Evolutionary conservation across 2,329 filamentous ascomycete species (phyloP).

Genomic region (Ophiostoma australiae): DNA sequence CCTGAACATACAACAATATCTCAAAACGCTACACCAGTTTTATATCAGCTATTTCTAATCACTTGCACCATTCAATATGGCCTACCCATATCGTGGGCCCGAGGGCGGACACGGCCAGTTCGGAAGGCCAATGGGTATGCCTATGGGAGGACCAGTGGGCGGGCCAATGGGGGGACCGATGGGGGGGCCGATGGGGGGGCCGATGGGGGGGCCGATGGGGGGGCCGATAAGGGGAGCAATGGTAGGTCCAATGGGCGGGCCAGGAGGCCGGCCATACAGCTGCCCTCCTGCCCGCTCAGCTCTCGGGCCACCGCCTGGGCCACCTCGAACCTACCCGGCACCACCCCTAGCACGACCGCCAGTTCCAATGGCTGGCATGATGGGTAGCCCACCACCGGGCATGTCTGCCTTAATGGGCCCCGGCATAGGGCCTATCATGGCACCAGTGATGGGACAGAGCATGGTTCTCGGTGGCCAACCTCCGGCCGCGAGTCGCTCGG

Average conservation of each 20-base stretch:
- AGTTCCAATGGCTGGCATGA: neutral
- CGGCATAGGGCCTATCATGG: neutral
- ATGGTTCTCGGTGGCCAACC: neutral
- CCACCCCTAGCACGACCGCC: neutral
- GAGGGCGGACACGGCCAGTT: neutral
- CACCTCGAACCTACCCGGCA: neutral
- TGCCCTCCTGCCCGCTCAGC: neutral
- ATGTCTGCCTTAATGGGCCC: neutral
- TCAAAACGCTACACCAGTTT: neutral
- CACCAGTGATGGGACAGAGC: neutral
- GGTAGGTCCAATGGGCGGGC: neutral
- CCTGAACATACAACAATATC: neutral
- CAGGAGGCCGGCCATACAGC: neutral
- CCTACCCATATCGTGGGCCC: constrained; percentile 1
- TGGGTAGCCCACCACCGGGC: neutral
- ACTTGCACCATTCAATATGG: neutral
- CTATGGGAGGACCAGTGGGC: neutral
- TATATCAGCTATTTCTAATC: neutral
- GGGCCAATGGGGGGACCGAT: neutral
- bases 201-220: neutral
- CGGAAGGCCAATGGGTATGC: neutral
- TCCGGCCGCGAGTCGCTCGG: neutral
- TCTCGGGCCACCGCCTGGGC: neutral
- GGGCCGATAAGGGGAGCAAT: neutral
- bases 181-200: neutral